Percentiles rank a stretch among this genome's conserved stretches.
Evolutionary conservation across 1,139 yeast species (phyloP).

Genomic region (Scheffersomyces insectosa): DNA sequence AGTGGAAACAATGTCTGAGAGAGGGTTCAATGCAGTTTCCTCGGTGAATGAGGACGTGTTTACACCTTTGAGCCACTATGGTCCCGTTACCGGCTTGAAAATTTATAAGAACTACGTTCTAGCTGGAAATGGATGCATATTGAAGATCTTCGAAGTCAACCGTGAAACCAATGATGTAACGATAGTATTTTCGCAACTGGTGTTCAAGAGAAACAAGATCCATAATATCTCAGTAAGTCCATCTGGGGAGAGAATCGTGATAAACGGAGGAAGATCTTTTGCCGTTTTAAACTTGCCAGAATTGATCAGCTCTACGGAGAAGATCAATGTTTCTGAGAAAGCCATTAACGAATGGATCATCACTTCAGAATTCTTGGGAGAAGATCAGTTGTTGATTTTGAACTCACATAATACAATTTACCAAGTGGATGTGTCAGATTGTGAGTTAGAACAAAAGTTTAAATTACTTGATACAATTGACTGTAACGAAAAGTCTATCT

Average conservation of each 20-base stretch:
- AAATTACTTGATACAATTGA: constrained; percentile 41
- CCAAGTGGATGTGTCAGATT: constrained; percentile 34
- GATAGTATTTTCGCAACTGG: constrained; percentile 39
- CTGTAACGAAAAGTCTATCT: constrained; percentile 74
- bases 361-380: constrained; percentile 50
- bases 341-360: constrained; percentile 79
- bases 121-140: constrained; percentile 76
- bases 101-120: constrained; percentile 42
- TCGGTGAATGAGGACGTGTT: constrained; percentile 22
- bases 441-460: constrained; percentile 6
- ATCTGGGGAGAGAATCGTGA: constrained; percentile 34
- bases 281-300: constrained; percentile 38
- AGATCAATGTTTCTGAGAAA: constrained; percentile 36
- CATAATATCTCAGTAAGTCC: constrained; percentile 61
- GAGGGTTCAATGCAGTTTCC: constrained; percentile 12
- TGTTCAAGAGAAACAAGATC: constrained; percentile 72
- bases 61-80: constrained; percentile 49
- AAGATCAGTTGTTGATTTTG: constrained; percentile 47
- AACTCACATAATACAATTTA: constrained; percentile 82
- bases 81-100: constrained; percentile 72
- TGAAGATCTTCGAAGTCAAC: constrained; percentile 52
- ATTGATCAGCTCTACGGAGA: constrained; percentile 7
- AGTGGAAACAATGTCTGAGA: constrained; percentile 2
- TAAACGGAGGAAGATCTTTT: constrained; percentile 78
- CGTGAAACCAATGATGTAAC: constrained; percentile 31